Percentiles rank a stretch among this genome's conserved stretches.
Conservation (phyloP, 768 basidiomycete species). For the Collybia sordida region DNA sequence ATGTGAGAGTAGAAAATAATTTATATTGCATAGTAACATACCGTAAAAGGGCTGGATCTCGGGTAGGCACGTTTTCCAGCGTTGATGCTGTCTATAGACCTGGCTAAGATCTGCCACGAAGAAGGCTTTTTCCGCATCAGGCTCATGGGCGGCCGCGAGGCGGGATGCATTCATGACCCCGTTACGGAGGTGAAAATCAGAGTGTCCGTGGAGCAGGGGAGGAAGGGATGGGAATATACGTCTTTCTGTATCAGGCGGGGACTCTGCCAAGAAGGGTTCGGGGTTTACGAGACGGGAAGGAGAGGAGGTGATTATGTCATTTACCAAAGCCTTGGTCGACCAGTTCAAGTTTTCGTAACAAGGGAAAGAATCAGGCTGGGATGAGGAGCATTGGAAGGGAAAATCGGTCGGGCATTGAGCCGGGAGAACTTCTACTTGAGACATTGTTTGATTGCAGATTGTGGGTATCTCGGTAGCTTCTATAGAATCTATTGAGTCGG, state of each 20-base stretch:
- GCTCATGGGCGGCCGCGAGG: conserved; percentile 49
- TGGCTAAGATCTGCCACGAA: conserved; percentile 93
- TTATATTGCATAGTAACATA: conserved; percentile 35
- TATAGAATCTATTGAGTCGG: conserved; percentile 20
- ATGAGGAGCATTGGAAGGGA: conserved; percentile 16
- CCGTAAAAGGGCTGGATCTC: conserved; percentile 95
- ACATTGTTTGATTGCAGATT: conserved; percentile 42
- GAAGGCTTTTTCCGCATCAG: conserved; percentile 90
- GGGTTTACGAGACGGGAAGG: conserved; percentile 65
- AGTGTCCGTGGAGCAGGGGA: conserved; percentile 64
- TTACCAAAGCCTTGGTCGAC: conserved; percentile 37
- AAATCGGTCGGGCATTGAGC: conserved; percentile 34
- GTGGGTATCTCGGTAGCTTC: conserved; percentile 19
- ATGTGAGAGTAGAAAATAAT: conserved; percentile 5
- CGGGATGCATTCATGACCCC: conserved; percentile 70
- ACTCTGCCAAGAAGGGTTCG: conserved; percentile 16
- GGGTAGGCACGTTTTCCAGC: conserved; percentile 78
- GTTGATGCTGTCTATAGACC: conserved; percentile 80
- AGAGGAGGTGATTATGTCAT: conserved; percentile 45
- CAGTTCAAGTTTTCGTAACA: conserved; percentile 47
- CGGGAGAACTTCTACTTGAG: conserved; percentile 52
- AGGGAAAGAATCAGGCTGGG: conserved; percentile 16
- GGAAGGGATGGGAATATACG: conserved; percentile 62
- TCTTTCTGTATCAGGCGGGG: conserved; percentile 34
- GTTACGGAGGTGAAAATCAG: conserved; percentile 71